These are phyloP conservation scores for Termitomyces sp. DNA, from an alignment of 768 basidiomycete genomes.

Conservation along the genomic window DNA sequence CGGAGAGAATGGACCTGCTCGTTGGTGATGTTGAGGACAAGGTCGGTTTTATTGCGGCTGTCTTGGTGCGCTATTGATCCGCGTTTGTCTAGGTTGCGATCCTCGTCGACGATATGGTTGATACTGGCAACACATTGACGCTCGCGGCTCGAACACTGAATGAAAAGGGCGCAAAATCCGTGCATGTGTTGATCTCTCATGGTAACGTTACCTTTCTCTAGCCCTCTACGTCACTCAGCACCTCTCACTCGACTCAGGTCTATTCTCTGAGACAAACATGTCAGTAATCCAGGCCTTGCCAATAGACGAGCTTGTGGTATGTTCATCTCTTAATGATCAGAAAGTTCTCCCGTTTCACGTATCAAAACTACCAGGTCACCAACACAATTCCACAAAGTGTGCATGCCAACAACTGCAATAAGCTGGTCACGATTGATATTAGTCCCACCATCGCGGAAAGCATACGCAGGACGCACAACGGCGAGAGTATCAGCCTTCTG, in stretches of 20 bases:
- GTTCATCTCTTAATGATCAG: conserved; percentile 23
- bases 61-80: background rate
- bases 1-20: conserved; percentile 86
- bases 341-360: conserved; percentile 6
- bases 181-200: conserved; percentile 90
- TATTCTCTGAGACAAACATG: conserved; percentile 78
- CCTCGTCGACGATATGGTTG: conserved; percentile 98
- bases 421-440: conserved; percentile 88
- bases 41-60: conserved; percentile 32
- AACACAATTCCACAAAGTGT: conserved; percentile 89
- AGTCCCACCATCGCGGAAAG: conserved; percentile 92
- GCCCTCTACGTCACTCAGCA: conserved; percentile 9
- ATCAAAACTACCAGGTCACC: conserved; percentile 61
- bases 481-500: conserved; percentile 86
- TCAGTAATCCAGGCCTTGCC: conserved; percentile 65
- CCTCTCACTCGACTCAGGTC: conserved; percentile 40
- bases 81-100: conserved; percentile 66
- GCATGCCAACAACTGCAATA: conserved; percentile 59
- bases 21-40: conserved; percentile 95
- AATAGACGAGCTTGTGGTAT: conserved; percentile 81
- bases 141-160: conserved; percentile 83
- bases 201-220: conserved; percentile 42
- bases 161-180: conserved; percentile 84
- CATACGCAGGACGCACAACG: conserved; percentile 92
- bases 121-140: conserved; percentile 86